phyloP scores from a whole-genome alignment of 371 early-diverging fungal genomes.

The Actinomucor elegans region DNA sequence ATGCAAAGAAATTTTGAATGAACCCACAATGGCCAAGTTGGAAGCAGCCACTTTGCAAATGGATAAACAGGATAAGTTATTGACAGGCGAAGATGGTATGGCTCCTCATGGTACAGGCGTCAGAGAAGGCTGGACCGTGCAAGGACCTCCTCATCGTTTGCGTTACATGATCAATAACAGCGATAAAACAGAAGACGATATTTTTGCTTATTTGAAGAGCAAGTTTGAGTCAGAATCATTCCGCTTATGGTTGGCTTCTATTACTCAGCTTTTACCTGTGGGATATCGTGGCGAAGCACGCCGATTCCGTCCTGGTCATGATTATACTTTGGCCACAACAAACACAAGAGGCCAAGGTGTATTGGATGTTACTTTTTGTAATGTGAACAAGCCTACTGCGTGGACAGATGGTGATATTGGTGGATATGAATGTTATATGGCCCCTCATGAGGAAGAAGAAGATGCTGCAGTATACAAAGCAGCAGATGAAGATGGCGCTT shows the following conservation, averaged over 20 bases:
- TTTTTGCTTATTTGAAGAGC: constrained; percentile 14
- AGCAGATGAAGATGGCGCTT: constrained; percentile 52
- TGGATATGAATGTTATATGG: constrained; percentile 79
- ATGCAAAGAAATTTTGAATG: constrained; percentile 59
- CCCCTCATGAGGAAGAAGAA: constrained; percentile 66
- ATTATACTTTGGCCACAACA: constrained; percentile 64
- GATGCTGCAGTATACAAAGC: constrained; percentile 70
- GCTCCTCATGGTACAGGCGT: constrained; percentile 57
- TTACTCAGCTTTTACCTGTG: constrained; percentile 28
- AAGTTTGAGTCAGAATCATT: constrained; percentile 36
- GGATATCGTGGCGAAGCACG: constrained; percentile 45
- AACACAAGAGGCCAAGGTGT: constrained; percentile 16
- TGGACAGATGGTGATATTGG: constrained; percentile 73
- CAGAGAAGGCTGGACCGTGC: constrained; percentile 44
- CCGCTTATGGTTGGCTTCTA: constrained; percentile 40
- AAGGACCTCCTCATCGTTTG: constrained; percentile 57
- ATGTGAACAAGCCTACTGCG: constrained; percentile 19
- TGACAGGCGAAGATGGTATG: constrained; percentile 20
- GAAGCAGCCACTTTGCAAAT: constrained; percentile 20
- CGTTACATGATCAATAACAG: constrained; percentile 40
- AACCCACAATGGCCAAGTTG: constrained; percentile 40
- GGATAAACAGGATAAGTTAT: constrained; percentile 29
- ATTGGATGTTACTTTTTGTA: constrained; percentile 59
- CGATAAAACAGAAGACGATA: constrained; percentile 2
- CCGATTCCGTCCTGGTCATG: constrained; percentile 70